Base-by-base conservation (phyloP, 805 yeast genomes). In the Tetrapisispora arboricola region DNA sequence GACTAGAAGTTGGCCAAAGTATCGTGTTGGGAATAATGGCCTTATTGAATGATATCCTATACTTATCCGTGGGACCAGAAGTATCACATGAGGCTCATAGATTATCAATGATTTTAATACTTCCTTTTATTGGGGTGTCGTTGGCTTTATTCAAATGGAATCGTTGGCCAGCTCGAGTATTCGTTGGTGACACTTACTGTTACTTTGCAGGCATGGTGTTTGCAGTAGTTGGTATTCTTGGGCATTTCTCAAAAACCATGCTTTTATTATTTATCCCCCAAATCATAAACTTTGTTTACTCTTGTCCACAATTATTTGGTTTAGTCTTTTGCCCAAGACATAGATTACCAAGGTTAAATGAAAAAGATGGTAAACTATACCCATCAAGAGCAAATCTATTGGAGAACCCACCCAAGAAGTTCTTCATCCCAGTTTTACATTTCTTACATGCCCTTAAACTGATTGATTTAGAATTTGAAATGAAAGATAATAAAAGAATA, bases 171-270 rank as follows among this genome's bases (percentile, higher is more conserved):
- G 86, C 98, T 0, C 65, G 65, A 42, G 97, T 86, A 1, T 92
- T 92, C 64, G 99, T 92, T 7, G 99, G 99, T 24, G 99, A 92
- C 58, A 90, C 98, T 0, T 92, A 83, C 67, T 92, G 99, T 64
- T 92, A 92, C 63, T 88, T 92, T 61, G 86, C 95, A 20, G 99
- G 99, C 3, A 92, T 92, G 98, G 95, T 92, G 1, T 87, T 92
- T 62, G 98, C 97, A 0, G 92, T 88, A 21, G 95, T 85, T 24
- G 97, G 96, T 1, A 92, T 92, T 27, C 71, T 85, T 44, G 97
- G 97, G 1, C 99, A 92, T 66, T 92, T 88, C 61, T 85, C 96
- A 32, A 92, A 92, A 63, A 92, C 99, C 0, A 67, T 90, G 50
- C 67, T 92, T 62, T 62, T 88, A 26, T 80, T 92, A 55, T 82